Base-by-base conservation (phyloP, 495 filamentous ascomycete genomes). In the Tuber indicum region DNA sequence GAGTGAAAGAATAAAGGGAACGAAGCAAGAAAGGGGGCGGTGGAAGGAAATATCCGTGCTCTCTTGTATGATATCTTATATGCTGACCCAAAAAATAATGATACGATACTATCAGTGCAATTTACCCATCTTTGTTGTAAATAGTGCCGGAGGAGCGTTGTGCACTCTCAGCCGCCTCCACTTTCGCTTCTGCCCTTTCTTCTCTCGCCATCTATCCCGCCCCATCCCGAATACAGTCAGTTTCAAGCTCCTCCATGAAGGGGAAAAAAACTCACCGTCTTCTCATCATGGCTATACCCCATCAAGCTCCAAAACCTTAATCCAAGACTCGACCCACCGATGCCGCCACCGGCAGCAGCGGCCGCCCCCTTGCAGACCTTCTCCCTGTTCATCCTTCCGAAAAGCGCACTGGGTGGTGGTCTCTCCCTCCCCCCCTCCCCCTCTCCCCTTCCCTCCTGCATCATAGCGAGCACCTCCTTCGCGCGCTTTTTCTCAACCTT, bases 251-350 rank as follows among this genome's bases (percentile, higher is more conserved):
- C 45, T 45, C 41, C 21, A 21, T 0, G 21, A 0, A 36, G 72
- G 36, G 43, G 45, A 7, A 12, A 36, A 46, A 17, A 36, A 47
- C 78, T 74, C 16, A 96, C 86, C 17, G 91, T 91, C 69, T 87
- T 88, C 85, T 94, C 88, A 82, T 97, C 94, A 78, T 97, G 94
- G 81, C 91, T 96, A 78, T 91, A 93, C 17, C 92, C 94, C 91
- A 94, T 94, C 17, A 89, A 85, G 70, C 89, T 91, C 94, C 94
- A 98, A 45, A 97, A 84, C 46, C 89, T 89, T 84, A 97, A 87
- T 5, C 93, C 94, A 83, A 91, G 89, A 79, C 92, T 91, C 84
- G 88, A 89, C 72, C 83, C 88, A 79, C 88, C 89, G 12, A 66
- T 66, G 10, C 58, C 58, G 32, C 58, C 58, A 1, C 58, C 26